Evolutionary conservation across 371 early-diverging fungal genomes (phyloP).

Genomic region (Blakeslea trispora): DNA sequence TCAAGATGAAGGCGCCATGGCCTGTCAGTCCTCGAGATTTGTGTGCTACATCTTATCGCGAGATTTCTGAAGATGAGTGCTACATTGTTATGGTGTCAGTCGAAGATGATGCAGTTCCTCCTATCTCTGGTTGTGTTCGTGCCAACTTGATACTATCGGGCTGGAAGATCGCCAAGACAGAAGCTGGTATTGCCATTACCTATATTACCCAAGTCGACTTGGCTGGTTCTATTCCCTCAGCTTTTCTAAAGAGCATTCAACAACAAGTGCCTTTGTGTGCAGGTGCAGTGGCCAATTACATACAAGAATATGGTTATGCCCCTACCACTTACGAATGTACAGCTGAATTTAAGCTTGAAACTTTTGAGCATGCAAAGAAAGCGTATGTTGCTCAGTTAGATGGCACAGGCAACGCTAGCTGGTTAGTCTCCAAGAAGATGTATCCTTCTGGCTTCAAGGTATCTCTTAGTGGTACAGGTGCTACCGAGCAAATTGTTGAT

Average conservation of each 20-base stretch:
- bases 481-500: constrained; percentile 14
- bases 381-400: constrained; percentile 19
- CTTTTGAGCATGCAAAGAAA: constrained; percentile 36
- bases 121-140: constrained; percentile 35
- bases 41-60: constrained; percentile 25
- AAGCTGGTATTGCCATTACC: constrained; percentile 37
- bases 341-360: constrained; percentile 30
- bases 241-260: constrained; percentile 40
- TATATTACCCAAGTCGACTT: constrained; percentile 51
- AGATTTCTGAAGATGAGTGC: constrained; percentile 21
- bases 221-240: constrained; percentile 45
- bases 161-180: constrained; percentile 40
- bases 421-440: constrained; percentile 36
- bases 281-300: constrained; percentile 41
- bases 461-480: constrained; percentile 18
- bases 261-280: constrained; percentile 52
- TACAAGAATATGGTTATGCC: constrained; percentile 36
- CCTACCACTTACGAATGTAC: constrained; percentile 21
- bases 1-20: constrained; percentile 49
- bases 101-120: constrained; percentile 33
- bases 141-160: constrained; percentile 46
- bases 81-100: constrained; percentile 44
- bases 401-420: constrained; percentile 24
- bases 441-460: constrained; percentile 44
- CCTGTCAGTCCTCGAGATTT: constrained; percentile 43